Conservation (phyloP, 2,329 filamentous ascomycete species). For the Pseudogymnoascus sp. region DNA sequence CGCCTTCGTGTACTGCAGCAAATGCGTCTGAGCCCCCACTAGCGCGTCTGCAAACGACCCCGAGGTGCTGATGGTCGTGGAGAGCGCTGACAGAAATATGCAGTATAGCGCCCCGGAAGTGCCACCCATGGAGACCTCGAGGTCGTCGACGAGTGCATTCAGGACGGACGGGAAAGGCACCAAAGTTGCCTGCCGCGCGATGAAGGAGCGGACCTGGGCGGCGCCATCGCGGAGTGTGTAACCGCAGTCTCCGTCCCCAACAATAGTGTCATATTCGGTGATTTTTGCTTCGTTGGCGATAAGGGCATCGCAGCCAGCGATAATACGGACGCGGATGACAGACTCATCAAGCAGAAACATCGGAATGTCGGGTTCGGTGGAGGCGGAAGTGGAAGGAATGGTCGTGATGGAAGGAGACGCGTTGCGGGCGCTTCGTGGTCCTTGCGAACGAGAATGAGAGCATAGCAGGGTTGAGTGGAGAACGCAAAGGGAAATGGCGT, state of each 20-base stretch:
- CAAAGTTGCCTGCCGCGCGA: constrained; percentile 16
- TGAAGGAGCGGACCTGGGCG: constrained; percentile 26
- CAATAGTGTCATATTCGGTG: constrained; percentile 40
- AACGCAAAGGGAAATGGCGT: constrained; percentile 20
- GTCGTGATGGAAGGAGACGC: neutral
- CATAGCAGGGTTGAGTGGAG: constrained; percentile 14
- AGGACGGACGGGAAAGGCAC: constrained; percentile 17
- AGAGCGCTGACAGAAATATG: constrained; percentile 22
- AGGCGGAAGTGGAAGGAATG: constrained; percentile 8
- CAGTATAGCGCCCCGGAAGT: constrained; percentile 28
- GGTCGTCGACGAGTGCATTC: constrained; percentile 20
- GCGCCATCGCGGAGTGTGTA: constrained; percentile 24
- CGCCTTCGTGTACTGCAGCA: constrained; percentile 25
- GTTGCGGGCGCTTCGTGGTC: constrained; percentile 9
- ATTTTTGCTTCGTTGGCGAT: constrained; percentile 43
- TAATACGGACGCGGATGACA: constrained; percentile 14
- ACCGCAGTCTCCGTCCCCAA: constrained; percentile 29
- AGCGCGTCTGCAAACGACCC: constrained; percentile 15
- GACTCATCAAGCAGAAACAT: constrained; percentile 14
- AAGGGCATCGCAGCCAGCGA: constrained; percentile 27
- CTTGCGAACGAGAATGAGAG: constrained; percentile 13
- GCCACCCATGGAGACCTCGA: constrained; percentile 27
- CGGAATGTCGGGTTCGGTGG: constrained; percentile 17
- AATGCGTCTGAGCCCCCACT: constrained; percentile 16
- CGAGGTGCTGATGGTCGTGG: constrained; percentile 15